phyloP scores from a whole-genome alignment of 2,329 filamentous ascomycete genomes.

The Cladosporium sp. region DNA sequence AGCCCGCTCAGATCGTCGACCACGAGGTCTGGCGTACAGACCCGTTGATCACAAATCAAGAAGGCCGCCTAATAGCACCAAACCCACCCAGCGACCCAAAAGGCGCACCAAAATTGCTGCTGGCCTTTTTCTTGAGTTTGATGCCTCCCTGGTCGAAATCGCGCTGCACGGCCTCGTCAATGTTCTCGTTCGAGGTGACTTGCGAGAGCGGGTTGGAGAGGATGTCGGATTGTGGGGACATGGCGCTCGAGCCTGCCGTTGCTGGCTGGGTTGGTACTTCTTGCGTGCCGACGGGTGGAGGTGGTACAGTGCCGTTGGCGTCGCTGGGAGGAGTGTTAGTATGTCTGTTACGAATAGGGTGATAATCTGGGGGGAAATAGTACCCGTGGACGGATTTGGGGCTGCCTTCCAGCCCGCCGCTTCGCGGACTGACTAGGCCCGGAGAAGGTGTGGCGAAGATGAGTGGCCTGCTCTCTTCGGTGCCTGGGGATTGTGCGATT shows the following conservation, averaged over 20 bases:
- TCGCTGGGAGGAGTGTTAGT: conserved; percentile 1
- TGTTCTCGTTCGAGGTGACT: conserved; percentile 6
- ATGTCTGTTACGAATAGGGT: background rate
- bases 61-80: conserved; percentile 20
- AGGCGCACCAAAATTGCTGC: conserved; percentile 33
- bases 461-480: conserved; percentile 25
- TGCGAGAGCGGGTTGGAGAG: conserved; percentile 1
- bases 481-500: conserved; percentile 30
- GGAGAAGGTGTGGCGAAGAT: conserved; percentile 27
- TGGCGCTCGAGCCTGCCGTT: background rate
- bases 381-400: conserved; percentile 1
- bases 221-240: conserved; percentile 10
- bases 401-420: conserved; percentile 11
- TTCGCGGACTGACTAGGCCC: conserved; percentile 23
- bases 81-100: conserved; percentile 32
- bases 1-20: too few species aligned
- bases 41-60: conserved; percentile 14
- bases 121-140: conserved; percentile 33
- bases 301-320: background rate
- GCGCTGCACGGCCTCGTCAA: conserved; percentile 20
- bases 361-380: background rate
- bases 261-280: conserved; percentile 3
- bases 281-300: background rate
- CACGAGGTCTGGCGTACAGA: too few species aligned
- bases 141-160: conserved; percentile 31